These are phyloP conservation scores for Trichophyton verrucosum DNA, from an alignment of 2,329 filamentous ascomycete species.

Conservation along the genomic window DNA sequence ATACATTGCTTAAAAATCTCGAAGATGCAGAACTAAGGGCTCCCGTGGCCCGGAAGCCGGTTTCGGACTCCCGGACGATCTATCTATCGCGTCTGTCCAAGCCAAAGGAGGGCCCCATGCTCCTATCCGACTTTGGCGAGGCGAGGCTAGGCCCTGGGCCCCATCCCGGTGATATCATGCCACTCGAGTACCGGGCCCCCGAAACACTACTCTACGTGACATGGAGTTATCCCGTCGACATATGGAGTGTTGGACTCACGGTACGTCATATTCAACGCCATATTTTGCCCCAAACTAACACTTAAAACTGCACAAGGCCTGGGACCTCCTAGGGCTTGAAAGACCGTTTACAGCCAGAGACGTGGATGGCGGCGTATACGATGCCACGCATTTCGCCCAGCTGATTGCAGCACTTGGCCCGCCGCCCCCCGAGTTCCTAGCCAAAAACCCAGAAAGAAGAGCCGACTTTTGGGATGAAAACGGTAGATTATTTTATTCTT, in stretches of 20 bases:
- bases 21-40: slow-evolving; percentile 19
- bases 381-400: slow-evolving; percentile 34
- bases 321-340: slow-evolving; percentile 35
- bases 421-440: slow-evolving; percentile 25
- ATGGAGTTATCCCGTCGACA: slow-evolving; percentile 21
- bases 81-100: slow-evolving; percentile 16
- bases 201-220: slow-evolving; percentile 19
- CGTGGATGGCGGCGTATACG: slow-evolving; percentile 28
- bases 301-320: slow-evolving; percentile 24
- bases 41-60: slow-evolving; percentile 28
- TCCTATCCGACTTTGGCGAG: no score
- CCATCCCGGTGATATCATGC: slow-evolving; percentile 31
- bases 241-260: slow-evolving; percentile 22
- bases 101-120: not conserved
- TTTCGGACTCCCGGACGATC: slow-evolving; percentile 23
- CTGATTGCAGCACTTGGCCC: slow-evolving; percentile 32
- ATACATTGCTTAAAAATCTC: slow-evolving; percentile 18
- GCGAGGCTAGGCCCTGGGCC: no score
- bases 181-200: slow-evolving; percentile 25
- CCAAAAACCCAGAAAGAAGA: slow-evolving; percentile 14
- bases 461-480: slow-evolving; percentile 28
- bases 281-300: not conserved
- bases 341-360: slow-evolving; percentile 29
- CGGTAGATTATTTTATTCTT: slow-evolving; percentile 16
- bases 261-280: slow-evolving; percentile 2